These are phyloP conservation scores for Filosporella fistucella DNA, from an alignment of 495 filamentous ascomycete species.

Conservation along the genomic window DNA sequence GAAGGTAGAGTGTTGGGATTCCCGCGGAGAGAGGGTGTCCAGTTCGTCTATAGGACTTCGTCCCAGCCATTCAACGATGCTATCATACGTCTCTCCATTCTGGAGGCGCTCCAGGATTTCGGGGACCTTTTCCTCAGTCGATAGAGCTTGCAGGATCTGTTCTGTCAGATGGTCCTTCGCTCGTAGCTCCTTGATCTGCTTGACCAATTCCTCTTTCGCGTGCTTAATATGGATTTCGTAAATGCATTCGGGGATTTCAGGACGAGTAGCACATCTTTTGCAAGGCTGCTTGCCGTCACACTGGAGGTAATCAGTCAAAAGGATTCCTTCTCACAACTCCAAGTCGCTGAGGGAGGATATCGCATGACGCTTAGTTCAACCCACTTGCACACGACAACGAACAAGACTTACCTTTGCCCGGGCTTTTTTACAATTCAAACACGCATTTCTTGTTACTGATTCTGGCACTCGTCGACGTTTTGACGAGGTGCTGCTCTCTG, in stretches of 20 bases:
- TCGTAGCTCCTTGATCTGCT: slow-evolving; percentile 22
- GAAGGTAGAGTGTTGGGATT: slow-evolving; percentile 20
- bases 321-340: not conserved
- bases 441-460: slow-evolving; percentile 25
- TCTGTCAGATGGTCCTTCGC: slow-evolving; percentile 27
- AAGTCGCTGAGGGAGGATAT: not conserved
- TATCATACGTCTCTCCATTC: slow-evolving; percentile 27
- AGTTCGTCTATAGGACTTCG: slow-evolving; percentile 19
- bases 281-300: slow-evolving; percentile 25
- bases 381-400: too few relatives aligned
- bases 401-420: slow-evolving; percentile 23
- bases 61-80: slow-evolving; percentile 32
- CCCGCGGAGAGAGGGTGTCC: slow-evolving; percentile 17
- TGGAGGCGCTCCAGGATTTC: slow-evolving; percentile 30
- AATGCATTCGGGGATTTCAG: slow-evolving; percentile 20
- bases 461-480: slow-evolving; percentile 23
- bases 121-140: slow-evolving; percentile 28
- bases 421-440: slow-evolving; percentile 25
- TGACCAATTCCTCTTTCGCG: slow-evolving; percentile 26
- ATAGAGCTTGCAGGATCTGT: slow-evolving; percentile 29
- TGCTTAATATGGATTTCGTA: slow-evolving; percentile 26
- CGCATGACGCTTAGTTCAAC: too few relatives aligned
- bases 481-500: slow-evolving; percentile 9
- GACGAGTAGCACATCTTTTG: slow-evolving; percentile 20
- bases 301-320: slow-evolving; percentile 11